Conservation (phyloP, 768 basidiomycete genomes). For the Mycena pura region DNA sequence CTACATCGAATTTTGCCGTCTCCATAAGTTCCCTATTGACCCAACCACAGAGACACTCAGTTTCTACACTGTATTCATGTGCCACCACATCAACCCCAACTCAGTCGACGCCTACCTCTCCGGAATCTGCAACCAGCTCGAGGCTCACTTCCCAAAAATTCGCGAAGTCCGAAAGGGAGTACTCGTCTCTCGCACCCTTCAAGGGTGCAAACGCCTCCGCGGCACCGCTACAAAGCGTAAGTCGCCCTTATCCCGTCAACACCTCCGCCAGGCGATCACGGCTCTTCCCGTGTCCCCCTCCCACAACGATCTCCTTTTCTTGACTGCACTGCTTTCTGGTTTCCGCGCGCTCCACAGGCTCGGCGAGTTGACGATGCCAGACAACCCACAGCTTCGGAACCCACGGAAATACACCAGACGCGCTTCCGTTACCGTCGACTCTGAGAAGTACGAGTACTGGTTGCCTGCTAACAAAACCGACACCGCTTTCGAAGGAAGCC, state of each 20-base stretch:
- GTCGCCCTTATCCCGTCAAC: background rate
- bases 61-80: slow-evolving; percentile 41
- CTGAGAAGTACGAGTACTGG: too few relatives aligned
- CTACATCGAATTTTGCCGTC: slow-evolving; percentile 36
- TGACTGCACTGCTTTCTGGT: too few relatives aligned
- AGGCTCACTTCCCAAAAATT: slow-evolving; percentile 40
- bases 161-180: slow-evolving; percentile 21
- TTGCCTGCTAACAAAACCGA: too few relatives aligned
- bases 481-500: too few relatives aligned
- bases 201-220: background rate
- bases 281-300: too few relatives aligned
- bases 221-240: background rate
- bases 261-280: too few relatives aligned
- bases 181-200: slow-evolving; percentile 28
- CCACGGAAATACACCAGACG: too few relatives aligned
- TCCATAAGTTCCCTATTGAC: slow-evolving; percentile 34
- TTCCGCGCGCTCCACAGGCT: too few relatives aligned
- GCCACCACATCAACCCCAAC: slow-evolving; percentile 39
- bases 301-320: too few relatives aligned
- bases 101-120: slow-evolving; percentile 46
- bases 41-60: slow-evolving; percentile 42
- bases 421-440: too few relatives aligned
- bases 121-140: slow-evolving; percentile 44
- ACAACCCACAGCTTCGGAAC: too few relatives aligned
- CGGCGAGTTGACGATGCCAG: too few relatives aligned